Evolutionary conservation across 148 eudicot species (phyloP), one percentile per base, ranked within the genome.

Genomic region (Dysphania ambrosioides): DNA sequence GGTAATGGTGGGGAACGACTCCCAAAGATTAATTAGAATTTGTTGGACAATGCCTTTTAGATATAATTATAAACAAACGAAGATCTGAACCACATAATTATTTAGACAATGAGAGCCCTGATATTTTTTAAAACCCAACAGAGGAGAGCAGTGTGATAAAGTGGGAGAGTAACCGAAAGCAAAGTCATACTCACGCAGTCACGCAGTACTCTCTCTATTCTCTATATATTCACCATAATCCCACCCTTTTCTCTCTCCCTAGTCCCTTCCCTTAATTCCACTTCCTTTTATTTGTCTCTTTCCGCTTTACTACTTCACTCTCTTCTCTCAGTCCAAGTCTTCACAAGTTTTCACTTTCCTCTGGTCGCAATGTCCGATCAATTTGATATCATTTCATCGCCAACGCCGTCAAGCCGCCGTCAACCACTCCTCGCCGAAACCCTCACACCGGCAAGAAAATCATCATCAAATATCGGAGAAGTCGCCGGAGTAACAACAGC

Each of bases 401-500:
- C 82, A 73, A 61, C 27, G 32, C 35, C 63, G 27, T 19, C 30
- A 10, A 41, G 8, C 36, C 82, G 82, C 6, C 78, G 80, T 4
- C 66, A 72, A 5, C 80, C 78, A 9, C 80, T 60, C 2, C 72
- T 75, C 35, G 1, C 56, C 60, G n/a, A 63, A 55, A 70, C 75
- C 47, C 59, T 63, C 44, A 64, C 74, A 0, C 71, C 76, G n/a
- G 5, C 63, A 10, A 58, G 18, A 31, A 71, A 76, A 38, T 34
- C 76, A 29, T 56, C 69, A 27, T 41, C 79, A 24, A 83, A 71
- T 44, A 84, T 77, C 57, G 91, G 89, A 68, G 97, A 90, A 84
- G 66, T 87, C 4, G 91, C 88, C 16, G 94, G 94, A 7, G 81
- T 85, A 0, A 78, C 97, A 32, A 72, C 96, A 53, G 98, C 93